Percentiles rank a stretch among this genome's conserved stretches.
Conservation (phyloP, 75 land plant species). For the Cryptomeria japonica region DNA sequence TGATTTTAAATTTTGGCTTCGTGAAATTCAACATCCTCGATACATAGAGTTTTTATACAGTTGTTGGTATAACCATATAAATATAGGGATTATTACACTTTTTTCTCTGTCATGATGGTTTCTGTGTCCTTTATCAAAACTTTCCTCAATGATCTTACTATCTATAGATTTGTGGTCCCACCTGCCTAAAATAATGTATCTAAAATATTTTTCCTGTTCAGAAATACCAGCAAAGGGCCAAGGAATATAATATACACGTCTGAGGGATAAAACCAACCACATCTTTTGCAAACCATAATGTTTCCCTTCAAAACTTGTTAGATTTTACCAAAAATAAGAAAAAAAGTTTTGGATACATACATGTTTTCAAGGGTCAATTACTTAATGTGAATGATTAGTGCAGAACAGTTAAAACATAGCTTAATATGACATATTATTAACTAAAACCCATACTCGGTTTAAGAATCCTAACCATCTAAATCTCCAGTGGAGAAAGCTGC, state of each 20-base stretch:
- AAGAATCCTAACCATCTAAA: constrained; percentile 28
- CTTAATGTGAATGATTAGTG: neutral
- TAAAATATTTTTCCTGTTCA: neutral
- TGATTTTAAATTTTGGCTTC: neutral
- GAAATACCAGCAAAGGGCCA: neutral
- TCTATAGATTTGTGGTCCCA: neutral
- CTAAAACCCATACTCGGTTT: neutral
- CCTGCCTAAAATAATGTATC: neutral
- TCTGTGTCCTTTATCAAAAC: neutral
- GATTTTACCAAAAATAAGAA: neutral
- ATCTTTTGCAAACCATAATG: neutral
- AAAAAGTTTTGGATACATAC: neutral
- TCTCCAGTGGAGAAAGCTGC: constrained; percentile 14
- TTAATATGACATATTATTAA: neutral
- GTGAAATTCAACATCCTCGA: neutral
- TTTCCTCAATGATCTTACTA: neutral
- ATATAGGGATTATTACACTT: neutral
- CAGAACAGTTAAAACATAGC: neutral
- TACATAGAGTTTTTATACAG: neutral
- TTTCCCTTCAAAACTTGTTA: neutral
- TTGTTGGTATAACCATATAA: neutral
- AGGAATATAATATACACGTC: neutral
- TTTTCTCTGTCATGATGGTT: neutral
- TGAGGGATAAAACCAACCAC: neutral
- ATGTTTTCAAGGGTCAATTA: neutral